Evolutionary conservation across 2,329 filamentous ascomycete species (phyloP).

Genomic region (Colletotrichum lini): DNA sequence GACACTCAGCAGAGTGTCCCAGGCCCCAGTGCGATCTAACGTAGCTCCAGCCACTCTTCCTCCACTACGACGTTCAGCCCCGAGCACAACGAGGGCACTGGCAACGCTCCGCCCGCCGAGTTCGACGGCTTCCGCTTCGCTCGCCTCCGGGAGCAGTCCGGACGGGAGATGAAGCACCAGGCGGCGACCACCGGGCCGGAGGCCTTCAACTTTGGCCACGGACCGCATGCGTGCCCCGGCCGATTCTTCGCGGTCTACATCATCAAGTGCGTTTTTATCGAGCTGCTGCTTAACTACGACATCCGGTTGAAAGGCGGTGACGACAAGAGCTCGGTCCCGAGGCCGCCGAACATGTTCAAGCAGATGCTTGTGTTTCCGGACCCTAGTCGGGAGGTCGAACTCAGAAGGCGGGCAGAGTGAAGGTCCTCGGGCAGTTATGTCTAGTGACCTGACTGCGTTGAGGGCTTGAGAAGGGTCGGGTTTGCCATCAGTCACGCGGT

Average conservation of each 20-base stretch:
- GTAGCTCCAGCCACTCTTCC: slow-evolving; percentile 29
- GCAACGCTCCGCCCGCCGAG: slow-evolving; percentile 41
- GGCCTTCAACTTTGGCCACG: slow-evolving; percentile 57
- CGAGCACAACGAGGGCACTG: slow-evolving; percentile 38
- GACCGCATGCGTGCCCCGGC: slow-evolving; percentile 43
- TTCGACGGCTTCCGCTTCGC: slow-evolving; percentile 48
- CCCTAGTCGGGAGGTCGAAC: slow-evolving; percentile 10
- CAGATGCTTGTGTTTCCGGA: slow-evolving; percentile 21
- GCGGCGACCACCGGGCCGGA: slow-evolving; percentile 53
- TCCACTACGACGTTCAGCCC: slow-evolving; percentile 41
- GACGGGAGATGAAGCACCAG: slow-evolving; percentile 45
- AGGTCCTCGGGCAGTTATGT: too few species aligned
- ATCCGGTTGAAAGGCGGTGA: slow-evolving; percentile 19
- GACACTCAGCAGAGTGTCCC: not conserved
- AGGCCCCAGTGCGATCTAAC: not conserved
- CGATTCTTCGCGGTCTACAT: slow-evolving; percentile 41
- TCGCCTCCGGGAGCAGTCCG: slow-evolving; percentile 43
- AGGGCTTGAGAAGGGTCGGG: too few species aligned
- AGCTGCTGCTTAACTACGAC: slow-evolving; percentile 40
- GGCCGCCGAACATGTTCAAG: slow-evolving; percentile 24
- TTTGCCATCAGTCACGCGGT: too few species aligned
- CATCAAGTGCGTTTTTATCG: slow-evolving; percentile 42
- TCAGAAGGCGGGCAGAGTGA: slow-evolving; percentile 9
- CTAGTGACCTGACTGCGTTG: not conserved
- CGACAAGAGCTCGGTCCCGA: not conserved